A percentile compares a stretch with the other conserved stretches of the same genome.
phyloP scores from a whole-genome alignment of 768 basidiomycete genomes.

The Lactarius tabidus region DNA sequence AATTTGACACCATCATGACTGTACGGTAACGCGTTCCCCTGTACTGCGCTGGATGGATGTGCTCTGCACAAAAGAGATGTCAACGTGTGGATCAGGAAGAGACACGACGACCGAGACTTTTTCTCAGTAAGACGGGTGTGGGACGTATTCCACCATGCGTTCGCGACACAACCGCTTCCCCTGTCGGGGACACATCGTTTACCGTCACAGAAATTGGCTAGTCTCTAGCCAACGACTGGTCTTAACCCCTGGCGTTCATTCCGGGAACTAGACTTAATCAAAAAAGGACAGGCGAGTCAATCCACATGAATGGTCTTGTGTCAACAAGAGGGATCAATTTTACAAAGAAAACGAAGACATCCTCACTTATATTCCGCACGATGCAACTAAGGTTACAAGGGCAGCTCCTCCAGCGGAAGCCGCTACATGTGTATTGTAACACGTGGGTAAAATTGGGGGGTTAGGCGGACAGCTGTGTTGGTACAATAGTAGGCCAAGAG shows the following conservation, averaged over 20 bases:
- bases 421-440: neutral
- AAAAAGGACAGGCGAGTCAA: no score
- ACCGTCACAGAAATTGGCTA: no score
- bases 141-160: no score
- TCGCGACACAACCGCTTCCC: no score
- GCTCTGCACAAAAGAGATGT: no score
- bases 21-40: neutral
- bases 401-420: neutral
- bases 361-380: no score
- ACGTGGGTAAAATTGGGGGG: neutral
- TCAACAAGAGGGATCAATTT: neutral
- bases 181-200: no score
- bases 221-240: no score
- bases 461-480: no score
- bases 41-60: neutral
- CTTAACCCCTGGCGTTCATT: no score
- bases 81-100: neutral
- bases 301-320: neutral
- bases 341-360: neutral
- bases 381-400: neutral
- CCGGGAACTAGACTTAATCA: no score
- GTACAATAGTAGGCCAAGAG: no score
- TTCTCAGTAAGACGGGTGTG: neutral
- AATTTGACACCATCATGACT: neutral
- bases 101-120: neutral